These are phyloP conservation scores for Neonectria neomacrospora DNA, from an alignment of 2,329 filamentous ascomycete genomes.

Conservation along the genomic window DNA sequence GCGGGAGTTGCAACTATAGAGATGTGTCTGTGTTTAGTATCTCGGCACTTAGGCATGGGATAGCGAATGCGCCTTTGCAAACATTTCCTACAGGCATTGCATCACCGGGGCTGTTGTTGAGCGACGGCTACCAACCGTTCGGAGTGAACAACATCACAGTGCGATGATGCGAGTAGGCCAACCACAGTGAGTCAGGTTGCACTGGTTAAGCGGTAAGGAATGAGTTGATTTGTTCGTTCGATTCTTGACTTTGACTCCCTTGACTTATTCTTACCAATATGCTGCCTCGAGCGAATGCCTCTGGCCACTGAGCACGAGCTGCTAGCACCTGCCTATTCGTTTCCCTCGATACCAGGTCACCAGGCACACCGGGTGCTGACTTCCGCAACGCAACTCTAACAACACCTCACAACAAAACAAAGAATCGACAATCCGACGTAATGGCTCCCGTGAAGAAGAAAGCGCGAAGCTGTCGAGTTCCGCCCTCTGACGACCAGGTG, in stretches of 20 bases:
- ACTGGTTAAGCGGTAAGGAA: background rate
- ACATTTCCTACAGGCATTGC: background rate
- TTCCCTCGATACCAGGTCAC: background rate
- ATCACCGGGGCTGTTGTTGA: background rate
- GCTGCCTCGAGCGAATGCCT: background rate
- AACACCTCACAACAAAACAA: background rate
- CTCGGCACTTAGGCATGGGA: background rate
- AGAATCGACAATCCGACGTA: background rate
- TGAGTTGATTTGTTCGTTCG: background rate
- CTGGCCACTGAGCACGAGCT: background rate
- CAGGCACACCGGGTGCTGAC: conserved; percentile 2
- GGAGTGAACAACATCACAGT: background rate
- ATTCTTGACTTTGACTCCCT: background rate
- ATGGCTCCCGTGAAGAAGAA: conserved; percentile 45
- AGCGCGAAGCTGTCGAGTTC: conserved; percentile 28
- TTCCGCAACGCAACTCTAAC: conserved; percentile 1
- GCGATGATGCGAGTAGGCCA: background rate
- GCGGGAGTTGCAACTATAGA: conserved; percentile 16
- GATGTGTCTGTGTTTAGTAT: conserved; percentile 10
- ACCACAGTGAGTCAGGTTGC: background rate
- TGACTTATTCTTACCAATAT: background rate
- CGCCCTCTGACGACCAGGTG: conserved; percentile 32
- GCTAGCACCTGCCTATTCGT: background rate
- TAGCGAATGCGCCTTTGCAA: background rate
- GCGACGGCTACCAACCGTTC: background rate